Evolutionary conservation across 2,329 filamentous ascomycete species (phyloP), one percentile per base, ranked within the genome.

Genomic region (Scedosporium dehoogii): DNA sequence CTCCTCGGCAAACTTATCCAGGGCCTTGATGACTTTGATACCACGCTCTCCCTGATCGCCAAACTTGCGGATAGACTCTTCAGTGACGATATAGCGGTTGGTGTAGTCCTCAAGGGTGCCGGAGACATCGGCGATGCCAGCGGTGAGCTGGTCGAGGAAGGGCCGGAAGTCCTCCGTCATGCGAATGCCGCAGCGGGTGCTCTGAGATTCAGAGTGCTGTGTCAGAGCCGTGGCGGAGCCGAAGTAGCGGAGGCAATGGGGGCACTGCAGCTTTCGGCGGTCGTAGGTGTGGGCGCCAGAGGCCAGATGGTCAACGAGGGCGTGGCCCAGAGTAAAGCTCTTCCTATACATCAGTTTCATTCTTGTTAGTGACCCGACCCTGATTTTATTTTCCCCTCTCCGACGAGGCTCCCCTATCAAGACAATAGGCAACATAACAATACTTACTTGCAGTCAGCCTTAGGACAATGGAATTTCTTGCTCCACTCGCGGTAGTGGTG

Each of bases 401-500:
- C 33, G 3, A 9, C 3, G 6, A 3, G 33, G 33, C 33, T 12
- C 1, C 33, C 33, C 7, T 12, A 10, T 12, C 9, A 38, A 38
- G 33, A 12, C 12, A 38, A 38, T 38, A 38, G 33, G 33, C 33
- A 4, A 38, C 10, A 56, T n/a, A 4, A 38, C 10, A 56, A 16
- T 18, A 71, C 76, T 74, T 74, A 83, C 78, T 73, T 72, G 78
- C 85, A 88, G 3, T 70, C 66, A 1, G 66, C 65, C 62, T 81
- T 77, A 0, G 85, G 85, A 62, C 85, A 88, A 61, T 71, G 74
- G 72, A 78, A 88, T 58, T 73, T 75, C 56, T 73, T 69, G 1
- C 75, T 72, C 33, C 77, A 70, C 0, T 70, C 60, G 48, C 79
- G 73, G 62, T 69, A 78, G 73, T 85, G 86, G 5, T 73, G 71